Evolutionary conservation across 2,329 filamentous ascomycete species (phyloP), one percentile per base, ranked within the genome.

Genomic region (Fusarium sp.): DNA sequence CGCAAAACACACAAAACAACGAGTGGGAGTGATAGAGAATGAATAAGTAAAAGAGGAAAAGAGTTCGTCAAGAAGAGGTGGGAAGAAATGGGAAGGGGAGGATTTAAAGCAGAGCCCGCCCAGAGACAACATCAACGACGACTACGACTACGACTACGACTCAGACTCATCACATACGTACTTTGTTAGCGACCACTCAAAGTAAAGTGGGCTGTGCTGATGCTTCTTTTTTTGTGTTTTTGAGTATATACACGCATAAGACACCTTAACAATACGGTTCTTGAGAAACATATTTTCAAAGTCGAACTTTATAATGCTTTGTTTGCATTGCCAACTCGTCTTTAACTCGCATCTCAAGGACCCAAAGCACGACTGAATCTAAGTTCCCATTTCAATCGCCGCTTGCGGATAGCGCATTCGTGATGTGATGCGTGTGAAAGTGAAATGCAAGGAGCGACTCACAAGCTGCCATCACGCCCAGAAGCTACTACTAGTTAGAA

Each of bases 351-450:
- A 33, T 33, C 30, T 5, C 13, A 33, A 15, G 14, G 30, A 6
- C 30, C 30, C 13, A 33, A 15, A 33, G 30, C 13, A 33, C 6
- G 15, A 33, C 6, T 15, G 30, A 32, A 37, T n/a, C 15, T 4
- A 37, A n/a, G 15, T 17, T 37, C 28, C 28, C 28, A 30, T 26
- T 46, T 60, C 49, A 22, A 44, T 32, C 33, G 44, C 62, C 65
- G 61, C 56, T 68, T 69, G 48, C 48, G 61, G 56, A 69, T 41
- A 46, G 62, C 66, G 47, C 51, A 43, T 54, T 56, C 52, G 66
- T 41, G 61, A 68, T 49, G 33, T 54, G 65, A 62, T 58, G 48
- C 45, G 44, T 46, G 49, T 62, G 65, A 68, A 56, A 54, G 24
- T 24, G 7, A 24, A 24, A 24, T 61, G 64, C 59, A 54, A 20